Conservation (phyloP, 495 filamentous ascomycete species). For the Usnea hakonensis region DNA sequence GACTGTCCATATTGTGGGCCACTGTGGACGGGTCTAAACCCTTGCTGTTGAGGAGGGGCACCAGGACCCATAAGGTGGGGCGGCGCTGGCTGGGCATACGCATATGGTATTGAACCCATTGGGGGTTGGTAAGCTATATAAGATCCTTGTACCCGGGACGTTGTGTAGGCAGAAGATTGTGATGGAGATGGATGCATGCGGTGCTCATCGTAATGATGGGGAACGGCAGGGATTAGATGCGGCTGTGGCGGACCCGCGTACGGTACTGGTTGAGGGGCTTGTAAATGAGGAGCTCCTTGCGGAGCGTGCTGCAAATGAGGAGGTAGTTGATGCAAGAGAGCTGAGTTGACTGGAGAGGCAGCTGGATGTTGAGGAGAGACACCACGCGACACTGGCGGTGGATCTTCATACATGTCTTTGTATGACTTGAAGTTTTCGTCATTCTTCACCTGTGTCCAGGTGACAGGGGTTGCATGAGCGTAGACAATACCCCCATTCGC, state of each 20-base stretch:
- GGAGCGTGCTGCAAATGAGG: conserved; percentile 44
- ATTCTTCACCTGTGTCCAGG: conserved; percentile 56
- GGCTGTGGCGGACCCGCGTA: conserved; percentile 61
- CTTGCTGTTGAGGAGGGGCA: conserved; percentile 45
- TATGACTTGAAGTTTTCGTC: conserved; percentile 60
- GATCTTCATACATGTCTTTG: conserved; percentile 65
- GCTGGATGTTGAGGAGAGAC: conserved; percentile 61
- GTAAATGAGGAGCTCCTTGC: conserved; percentile 33
- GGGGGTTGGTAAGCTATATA: conserved; percentile 63
- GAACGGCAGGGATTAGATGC: conserved; percentile 50
- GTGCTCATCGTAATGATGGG: conserved; percentile 70
- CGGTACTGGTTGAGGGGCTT: conserved; percentile 57
- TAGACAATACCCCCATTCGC: conserved; percentile 69
- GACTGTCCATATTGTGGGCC: conserved; percentile 57
- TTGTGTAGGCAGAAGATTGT: conserved; percentile 67
- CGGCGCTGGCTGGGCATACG: conserved; percentile 65
- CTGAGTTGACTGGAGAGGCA: conserved; percentile 41
- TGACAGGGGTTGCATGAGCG: conserved; percentile 70
- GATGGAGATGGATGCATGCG: conserved; percentile 79
- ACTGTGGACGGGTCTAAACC: conserved; percentile 41
- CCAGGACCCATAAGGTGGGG: conserved; percentile 61
- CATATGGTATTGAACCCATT: conserved; percentile 61
- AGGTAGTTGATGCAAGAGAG: conserved; percentile 69
- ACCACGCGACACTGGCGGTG: conserved; percentile 42
- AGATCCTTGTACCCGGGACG: conserved; percentile 64